A percentile compares a stretch with the other conserved stretches of the same genome.
Evolutionary conservation across 1,139 yeast genomes (phyloP).

Genomic region (Pneumocystis murina): DNA sequence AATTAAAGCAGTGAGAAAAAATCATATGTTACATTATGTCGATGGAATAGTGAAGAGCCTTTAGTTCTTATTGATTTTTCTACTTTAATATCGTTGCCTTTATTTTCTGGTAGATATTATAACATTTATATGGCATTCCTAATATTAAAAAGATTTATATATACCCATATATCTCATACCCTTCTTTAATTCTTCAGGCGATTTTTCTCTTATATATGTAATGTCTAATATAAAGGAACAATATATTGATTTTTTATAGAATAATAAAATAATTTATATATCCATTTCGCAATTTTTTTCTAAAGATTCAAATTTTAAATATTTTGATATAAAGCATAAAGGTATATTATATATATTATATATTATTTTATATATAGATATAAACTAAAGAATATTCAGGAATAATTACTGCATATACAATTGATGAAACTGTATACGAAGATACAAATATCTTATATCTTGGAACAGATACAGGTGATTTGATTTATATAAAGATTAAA

Average conservation of each 20-base stretch:
- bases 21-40: background rate
- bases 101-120: background rate
- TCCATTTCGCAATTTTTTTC: background rate
- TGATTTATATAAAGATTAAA: background rate
- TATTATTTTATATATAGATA: background rate
- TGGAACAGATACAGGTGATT: background rate
- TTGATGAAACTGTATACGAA: background rate
- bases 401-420: background rate
- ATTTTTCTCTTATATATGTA: background rate
- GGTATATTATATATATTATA: background rate
- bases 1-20: background rate
- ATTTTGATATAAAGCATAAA: background rate
- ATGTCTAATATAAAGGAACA: background rate
- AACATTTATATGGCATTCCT: background rate
- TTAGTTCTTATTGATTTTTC: background rate
- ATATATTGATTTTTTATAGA: background rate
- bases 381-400: background rate
- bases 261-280: background rate
- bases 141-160: background rate
- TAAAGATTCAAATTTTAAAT: background rate
- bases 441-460: background rate
- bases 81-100: background rate
- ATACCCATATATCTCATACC: background rate
- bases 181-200: background rate
- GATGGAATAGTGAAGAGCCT: background rate